phyloP scores from a whole-genome alignment of 371 early-diverging fungal genomes.

The Batkoa obscura region DNA sequence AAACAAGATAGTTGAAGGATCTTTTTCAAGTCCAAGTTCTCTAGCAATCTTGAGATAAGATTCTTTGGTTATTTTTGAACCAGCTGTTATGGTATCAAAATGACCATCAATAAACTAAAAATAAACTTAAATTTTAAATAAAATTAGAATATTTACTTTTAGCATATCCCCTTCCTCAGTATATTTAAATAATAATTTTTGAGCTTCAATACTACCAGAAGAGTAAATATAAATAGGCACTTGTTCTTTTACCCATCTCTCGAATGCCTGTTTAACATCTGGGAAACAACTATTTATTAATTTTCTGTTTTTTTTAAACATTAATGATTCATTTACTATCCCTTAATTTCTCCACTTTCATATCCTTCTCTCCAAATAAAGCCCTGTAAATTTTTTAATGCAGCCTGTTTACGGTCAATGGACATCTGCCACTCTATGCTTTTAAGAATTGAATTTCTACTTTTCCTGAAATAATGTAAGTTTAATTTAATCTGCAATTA shows the following conservation, averaged over 20 bases:
- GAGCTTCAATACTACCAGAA: slow-evolving; percentile 80
- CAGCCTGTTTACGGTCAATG: slow-evolving; percentile 64
- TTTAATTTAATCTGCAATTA: not conserved
- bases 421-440: slow-evolving; percentile 70
- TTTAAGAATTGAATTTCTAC: slow-evolving; percentile 33
- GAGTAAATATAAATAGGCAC: slow-evolving; percentile 76
- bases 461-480: slow-evolving; percentile 8
- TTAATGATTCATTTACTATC: slow-evolving; percentile 31
- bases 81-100: slow-evolving; percentile 67
- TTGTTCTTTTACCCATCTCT: slow-evolving; percentile 35
- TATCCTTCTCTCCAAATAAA: slow-evolving; percentile 85
- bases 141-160: slow-evolving; percentile 17
- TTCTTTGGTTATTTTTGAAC: slow-evolving; percentile 40
- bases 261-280: slow-evolving; percentile 62
- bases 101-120: slow-evolving; percentile 55
- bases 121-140: not conserved
- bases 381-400: slow-evolving; percentile 83
- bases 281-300: slow-evolving; percentile 39
- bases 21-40: slow-evolving; percentile 23
- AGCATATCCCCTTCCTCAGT: slow-evolving; percentile 66
- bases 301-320: not conserved
- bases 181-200: slow-evolving; percentile 72
- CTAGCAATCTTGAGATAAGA: slow-evolving; percentile 56
- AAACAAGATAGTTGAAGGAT: slow-evolving; percentile 44
- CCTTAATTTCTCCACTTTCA: slow-evolving; percentile 45